Evolutionary conservation across 2,329 filamentous ascomycete species (phyloP), one percentile per base, ranked within the genome.

Genomic region (Setomelanomma holmii): DNA sequence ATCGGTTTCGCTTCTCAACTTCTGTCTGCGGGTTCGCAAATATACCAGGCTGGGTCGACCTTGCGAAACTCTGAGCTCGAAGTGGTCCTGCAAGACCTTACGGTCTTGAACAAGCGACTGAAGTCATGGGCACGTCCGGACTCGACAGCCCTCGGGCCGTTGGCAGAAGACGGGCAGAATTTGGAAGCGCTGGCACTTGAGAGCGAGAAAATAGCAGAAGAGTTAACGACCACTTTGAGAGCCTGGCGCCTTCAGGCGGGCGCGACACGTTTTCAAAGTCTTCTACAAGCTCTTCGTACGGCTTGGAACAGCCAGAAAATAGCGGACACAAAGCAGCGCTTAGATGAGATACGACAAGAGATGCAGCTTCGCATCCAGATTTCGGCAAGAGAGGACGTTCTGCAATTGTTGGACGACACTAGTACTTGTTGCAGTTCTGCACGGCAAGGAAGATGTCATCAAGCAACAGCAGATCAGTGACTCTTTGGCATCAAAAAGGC

Each of bases 1-100:
- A 24, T 55, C n/a, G 48, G 49, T 19, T 40, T 48, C 24, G 19
- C 40, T 12, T 16, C 19, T 5, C 48, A 47, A 8, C 19, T 55
- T 16, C 35, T 51, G 2, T 41, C 34, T 10, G 34, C 27, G 11
- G 45, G 39, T 4, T 14, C 23, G 4, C 39, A 55, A 23, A 19
- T 49, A 4, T 55, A 49, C n/a, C 22, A 45, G 12, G 19, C 21
- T 24, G 47, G 43, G 22, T 45, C 48, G 11, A 49, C 48, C 1
- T n/a, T 42, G 12, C 17, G n/a, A 2, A 36, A 42, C 42, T 23
- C 40, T 12, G 53, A 51, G n/a, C 33, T 51, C 6, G 35, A 38
- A 22, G 5, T 38, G 7, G 40, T 47, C 10, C 36, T 27, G 4
- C 38, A 40, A 38, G 36, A 53, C 17, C 20, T 54, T 16, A 24